Evolutionary conservation across 768 basidiomycete genomes (phyloP).

Genomic region (Solioccasus polychromus): DNA sequence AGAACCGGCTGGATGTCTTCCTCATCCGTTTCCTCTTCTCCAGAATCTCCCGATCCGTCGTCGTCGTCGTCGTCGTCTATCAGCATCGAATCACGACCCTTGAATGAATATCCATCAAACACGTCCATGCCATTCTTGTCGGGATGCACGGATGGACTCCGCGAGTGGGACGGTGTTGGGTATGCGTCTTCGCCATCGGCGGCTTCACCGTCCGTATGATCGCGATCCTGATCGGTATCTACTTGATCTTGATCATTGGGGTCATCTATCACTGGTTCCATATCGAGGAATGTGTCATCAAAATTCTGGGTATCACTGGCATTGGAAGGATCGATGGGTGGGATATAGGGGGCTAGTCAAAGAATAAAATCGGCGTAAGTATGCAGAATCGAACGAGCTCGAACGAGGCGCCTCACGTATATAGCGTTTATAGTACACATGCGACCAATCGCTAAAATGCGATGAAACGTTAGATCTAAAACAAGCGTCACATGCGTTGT

Average conservation of each 20-base stretch:
- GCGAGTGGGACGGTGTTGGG: slow-evolving; percentile 77
- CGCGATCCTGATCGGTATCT: slow-evolving; percentile 69
- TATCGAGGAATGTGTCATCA: slow-evolving; percentile 94
- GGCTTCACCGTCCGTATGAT: slow-evolving; percentile 65
- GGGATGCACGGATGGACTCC: slow-evolving; percentile 65
- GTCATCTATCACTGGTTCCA: slow-evolving; percentile 89
- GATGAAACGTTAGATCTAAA: slow-evolving; percentile 15
- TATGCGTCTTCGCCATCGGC: slow-evolving; percentile 75
- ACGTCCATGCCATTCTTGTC: slow-evolving; percentile 59
- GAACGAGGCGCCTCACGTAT: slow-evolving; percentile 59
- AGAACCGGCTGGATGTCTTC: slow-evolving; percentile 34
- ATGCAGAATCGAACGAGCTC: slow-evolving; percentile 3
- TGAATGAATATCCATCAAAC: slow-evolving; percentile 94
- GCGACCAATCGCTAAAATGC: slow-evolving; percentile 77
- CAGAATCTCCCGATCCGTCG: slow-evolving; percentile 33
- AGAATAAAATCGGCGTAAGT: slow-evolving; percentile 12
- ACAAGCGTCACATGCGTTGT: slow-evolving; percentile 4
- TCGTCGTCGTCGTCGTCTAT: slow-evolving; percentile 69
- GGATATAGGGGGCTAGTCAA: slow-evolving; percentile 81
- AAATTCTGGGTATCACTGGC: slow-evolving; percentile 98
- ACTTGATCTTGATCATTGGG: slow-evolving; percentile 56
- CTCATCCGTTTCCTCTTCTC: slow-evolving; percentile 34
- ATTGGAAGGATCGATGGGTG: slow-evolving; percentile 85
- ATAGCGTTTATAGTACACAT: slow-evolving; percentile 92
- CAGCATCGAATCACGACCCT: slow-evolving; percentile 77